phyloP scores from a whole-genome alignment of 257 asterid species.

The Orobanche coerulescens region DNA sequence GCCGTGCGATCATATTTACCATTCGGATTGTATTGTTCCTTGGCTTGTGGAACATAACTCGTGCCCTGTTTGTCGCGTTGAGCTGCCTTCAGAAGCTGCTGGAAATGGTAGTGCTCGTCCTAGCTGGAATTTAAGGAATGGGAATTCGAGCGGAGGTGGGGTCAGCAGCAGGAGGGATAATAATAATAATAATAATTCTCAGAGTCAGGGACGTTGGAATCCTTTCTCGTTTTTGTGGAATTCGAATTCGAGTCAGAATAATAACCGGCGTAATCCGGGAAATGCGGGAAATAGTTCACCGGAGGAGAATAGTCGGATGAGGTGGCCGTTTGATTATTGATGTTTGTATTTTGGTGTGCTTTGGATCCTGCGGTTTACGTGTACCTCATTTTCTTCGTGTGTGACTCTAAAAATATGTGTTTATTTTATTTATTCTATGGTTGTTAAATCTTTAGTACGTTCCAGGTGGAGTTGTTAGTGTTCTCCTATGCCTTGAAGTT shows the following conservation, averaged over 20 bases:
- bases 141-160: constrained; percentile 26
- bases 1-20: constrained; percentile 75
- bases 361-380: neutral
- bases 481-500: neutral
- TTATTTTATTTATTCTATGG: neutral
- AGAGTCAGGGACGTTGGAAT: constrained; percentile 65
- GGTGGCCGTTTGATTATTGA: constrained; percentile 43
- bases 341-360: constrained; percentile 9
- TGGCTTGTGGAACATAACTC: constrained; percentile 73
- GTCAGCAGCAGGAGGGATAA: constrained; percentile 34
- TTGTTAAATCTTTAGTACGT: too few relatives aligned
- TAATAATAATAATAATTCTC: too few relatives aligned
- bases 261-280: constrained; percentile 26
- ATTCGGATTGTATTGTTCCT: constrained; percentile 65
- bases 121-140: constrained; percentile 29
- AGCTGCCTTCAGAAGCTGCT: constrained; percentile 43
- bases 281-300: constrained; percentile 35
- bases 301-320: constrained; percentile 29
- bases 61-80: constrained; percentile 69
- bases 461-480: neutral
- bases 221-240: constrained; percentile 75
- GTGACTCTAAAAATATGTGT: constrained; percentile 19
- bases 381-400: neutral
- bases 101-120: constrained; percentile 31
- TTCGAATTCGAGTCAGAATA: constrained; percentile 46